Percentiles rank a stretch among this genome's conserved stretches.
Conservation (phyloP, 768 basidiomycete species). For the Gyrodon lividus region DNA sequence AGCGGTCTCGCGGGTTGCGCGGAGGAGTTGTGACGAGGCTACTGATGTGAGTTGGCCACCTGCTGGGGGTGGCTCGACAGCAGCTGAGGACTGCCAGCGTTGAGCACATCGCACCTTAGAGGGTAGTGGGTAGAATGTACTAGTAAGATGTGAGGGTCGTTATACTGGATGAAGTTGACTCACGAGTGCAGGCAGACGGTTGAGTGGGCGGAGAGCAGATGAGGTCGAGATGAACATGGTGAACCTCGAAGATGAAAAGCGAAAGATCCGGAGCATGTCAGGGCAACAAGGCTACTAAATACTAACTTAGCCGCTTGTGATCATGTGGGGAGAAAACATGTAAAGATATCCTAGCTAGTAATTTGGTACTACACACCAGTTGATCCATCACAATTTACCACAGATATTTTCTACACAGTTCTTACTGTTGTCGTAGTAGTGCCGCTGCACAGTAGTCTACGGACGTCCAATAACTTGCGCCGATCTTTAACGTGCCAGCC, state of each 20-base stretch:
- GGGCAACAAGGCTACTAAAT: no score
- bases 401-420: neutral
- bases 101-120: conserved; percentile 3
- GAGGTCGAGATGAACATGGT: conserved; percentile 22
- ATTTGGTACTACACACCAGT: no score
- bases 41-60: conserved; percentile 75
- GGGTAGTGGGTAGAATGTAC: conserved; percentile 3
- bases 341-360: neutral
- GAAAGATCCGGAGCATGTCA: conserved; percentile 28
- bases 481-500: no score
- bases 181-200: conserved; percentile 19
- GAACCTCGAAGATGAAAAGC: conserved; percentile 5
- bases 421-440: neutral
- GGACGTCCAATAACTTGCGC: no score
- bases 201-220: conserved; percentile 17
- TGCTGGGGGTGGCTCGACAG: conserved; percentile 68
- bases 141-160: neutral
- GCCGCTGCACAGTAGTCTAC: no score
- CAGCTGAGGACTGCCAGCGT: conserved; percentile 51
- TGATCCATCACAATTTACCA: no score
- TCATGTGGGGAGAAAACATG: no score
- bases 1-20: conserved; percentile 63
- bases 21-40: conserved; percentile 65
- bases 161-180: conserved; percentile 3
- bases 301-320: conserved; percentile 8